Evolutionary conservation across 139 green algal species (phyloP), one percentile per base, ranked within the genome.

Genomic region (Micromonas commoda): DNA sequence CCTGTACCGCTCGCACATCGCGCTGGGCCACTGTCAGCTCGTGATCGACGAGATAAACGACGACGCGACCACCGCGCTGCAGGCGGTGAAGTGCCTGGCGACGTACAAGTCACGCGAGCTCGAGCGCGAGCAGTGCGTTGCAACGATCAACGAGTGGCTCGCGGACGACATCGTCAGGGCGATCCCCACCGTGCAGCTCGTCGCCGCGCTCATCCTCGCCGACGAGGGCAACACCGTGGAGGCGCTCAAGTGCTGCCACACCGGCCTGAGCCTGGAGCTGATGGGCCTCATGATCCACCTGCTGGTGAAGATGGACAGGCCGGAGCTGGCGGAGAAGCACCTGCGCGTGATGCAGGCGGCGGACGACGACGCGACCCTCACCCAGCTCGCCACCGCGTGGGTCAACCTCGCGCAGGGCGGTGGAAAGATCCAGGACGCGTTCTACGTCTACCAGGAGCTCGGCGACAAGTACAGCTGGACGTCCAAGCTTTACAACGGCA

Each of bases 401-500:
- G 87, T 95, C 2, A 90, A 90, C 31, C 76, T 97, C 33, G 86
- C 86, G 71, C 84, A 92, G 87, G 96, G 96, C 1, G 96, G 96
- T 0, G 61, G 80, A 39, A 97, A 97, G 85, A 87, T 98, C 37
- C 91, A 97, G 78, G 96, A 99, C 77, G 95, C 96, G 0, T 87
- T 82, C 6, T 96, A 97, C 85, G 95, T 98, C 29, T 99, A 92
- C 81, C 80, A 86, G 81, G 96, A 99, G 87, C 84, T 98, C 34
- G 93, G 90, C 0, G 95, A 98, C 72, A 97, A 96, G 88, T 97
- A 92, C 87, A 91, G 71, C 28, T 97, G 90, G 90, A 98, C 95
- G 70, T 89, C 85, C 20, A 68, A 83, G 53, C 85, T 99, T 71
- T 84, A 95, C 79, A 97, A 96, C 66, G 91, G 91, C 24, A 88